Evolutionary conservation across 805 yeast genomes (phyloP).

Genomic region (Yarrowia osloensis): DNA sequence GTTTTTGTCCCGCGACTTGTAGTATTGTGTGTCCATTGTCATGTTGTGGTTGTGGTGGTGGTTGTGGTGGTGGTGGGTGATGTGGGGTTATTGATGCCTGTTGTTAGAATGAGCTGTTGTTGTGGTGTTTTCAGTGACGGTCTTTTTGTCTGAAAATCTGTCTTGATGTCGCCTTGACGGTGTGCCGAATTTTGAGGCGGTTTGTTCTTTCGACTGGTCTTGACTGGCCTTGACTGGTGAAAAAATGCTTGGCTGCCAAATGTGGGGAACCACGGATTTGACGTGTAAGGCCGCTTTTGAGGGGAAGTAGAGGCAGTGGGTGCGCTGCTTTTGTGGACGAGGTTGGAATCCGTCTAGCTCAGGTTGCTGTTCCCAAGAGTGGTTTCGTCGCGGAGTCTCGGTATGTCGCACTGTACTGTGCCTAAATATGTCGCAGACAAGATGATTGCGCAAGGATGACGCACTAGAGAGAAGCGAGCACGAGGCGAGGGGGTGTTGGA

Average conservation of each 20-base stretch:
- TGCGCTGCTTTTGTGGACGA: neutral
- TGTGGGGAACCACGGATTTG: slow-evolving; percentile 2
- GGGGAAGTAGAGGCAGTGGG: neutral
- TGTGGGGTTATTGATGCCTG: neutral
- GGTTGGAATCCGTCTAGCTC: neutral
- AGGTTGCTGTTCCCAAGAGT: neutral
- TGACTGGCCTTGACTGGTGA: too few relatives aligned
- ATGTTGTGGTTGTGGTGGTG: neutral
- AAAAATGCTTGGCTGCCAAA: neutral
- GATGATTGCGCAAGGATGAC: slow-evolving; percentile 26
- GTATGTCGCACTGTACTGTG: neutral
- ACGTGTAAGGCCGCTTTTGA: neutral
- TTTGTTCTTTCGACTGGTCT: too few relatives aligned
- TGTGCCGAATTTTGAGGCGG: too few relatives aligned
- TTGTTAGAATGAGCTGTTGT: neutral
- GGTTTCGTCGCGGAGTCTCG: neutral
- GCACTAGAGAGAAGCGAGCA: neutral
- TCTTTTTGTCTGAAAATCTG: too few relatives aligned
- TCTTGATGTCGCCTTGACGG: too few relatives aligned
- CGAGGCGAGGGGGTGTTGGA: neutral
- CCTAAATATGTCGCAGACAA: slow-evolving; percentile 16
- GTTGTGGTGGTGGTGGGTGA: neutral
- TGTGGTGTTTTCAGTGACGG: neutral
- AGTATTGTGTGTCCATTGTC: slow-evolving; percentile 25
- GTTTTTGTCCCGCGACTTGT: slow-evolving; percentile 21